A percentile compares a stretch with the other conserved stretches of the same genome.
These are phyloP conservation scores for Turritis glabra DNA, from an alignment of 345 rosid genomes.

Conservation along the genomic window DNA sequence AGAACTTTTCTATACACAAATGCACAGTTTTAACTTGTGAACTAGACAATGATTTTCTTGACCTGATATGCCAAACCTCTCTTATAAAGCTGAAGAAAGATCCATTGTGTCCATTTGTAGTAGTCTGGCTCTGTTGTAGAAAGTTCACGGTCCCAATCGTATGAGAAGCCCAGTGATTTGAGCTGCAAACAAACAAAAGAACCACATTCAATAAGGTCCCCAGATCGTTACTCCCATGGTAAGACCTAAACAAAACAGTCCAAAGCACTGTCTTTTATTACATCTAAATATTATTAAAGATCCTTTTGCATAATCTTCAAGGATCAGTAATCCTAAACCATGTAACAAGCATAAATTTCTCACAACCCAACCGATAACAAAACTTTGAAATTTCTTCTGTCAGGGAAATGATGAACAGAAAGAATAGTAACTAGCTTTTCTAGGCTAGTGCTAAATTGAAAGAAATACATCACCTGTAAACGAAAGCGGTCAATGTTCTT, in stretches of 20 bases:
- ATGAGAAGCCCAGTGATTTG: constrained; percentile 84
- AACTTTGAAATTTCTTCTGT: not conserved
- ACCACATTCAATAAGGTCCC: not conserved
- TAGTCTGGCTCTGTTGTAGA: constrained; percentile 90
- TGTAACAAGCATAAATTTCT: not conserved
- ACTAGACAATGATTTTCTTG: constrained; percentile 22
- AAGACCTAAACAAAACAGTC: constrained; percentile 8
- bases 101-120: constrained; percentile 98
- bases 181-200: constrained; percentile 62
- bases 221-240: not conserved
- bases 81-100: constrained; percentile 90
- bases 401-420: not conserved
- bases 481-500: constrained; percentile 84
- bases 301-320: not conserved
- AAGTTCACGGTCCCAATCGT: constrained; percentile 96
- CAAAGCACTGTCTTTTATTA: not conserved
- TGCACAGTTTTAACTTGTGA: constrained; percentile 9
- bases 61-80: constrained; percentile 99
- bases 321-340: not conserved
- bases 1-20: constrained; percentile 21
- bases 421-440: not conserved
- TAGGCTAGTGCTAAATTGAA: not conserved
- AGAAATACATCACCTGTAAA: constrained; percentile 55
- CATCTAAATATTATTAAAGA: not conserved
- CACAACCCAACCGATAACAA: not conserved